Base-by-base conservation (phyloP, 768 basidiomycete genomes). In the Kwoniella sp. region DNA sequence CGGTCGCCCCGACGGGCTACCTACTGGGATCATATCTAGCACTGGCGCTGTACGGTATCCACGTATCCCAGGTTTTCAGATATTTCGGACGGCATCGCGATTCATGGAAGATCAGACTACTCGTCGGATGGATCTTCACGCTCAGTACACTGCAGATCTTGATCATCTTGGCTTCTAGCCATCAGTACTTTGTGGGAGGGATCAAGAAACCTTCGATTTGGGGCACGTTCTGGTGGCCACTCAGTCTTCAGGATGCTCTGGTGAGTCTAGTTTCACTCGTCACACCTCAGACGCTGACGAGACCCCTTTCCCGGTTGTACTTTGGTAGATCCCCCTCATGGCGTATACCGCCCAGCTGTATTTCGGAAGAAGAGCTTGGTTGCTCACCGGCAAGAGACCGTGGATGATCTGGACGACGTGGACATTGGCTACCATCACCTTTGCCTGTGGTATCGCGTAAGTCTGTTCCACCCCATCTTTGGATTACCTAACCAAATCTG, bases 191-290 rank as follows among this genome's bases (percentile, higher is more conserved):
- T 56, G 73, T 75, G 0, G 62, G 59, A 23, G 77, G 77, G 25
- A 67, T 69, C 11, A 38, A 60, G 2, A 55, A 71, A 22, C 65
- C 58, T 12, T 34, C 22, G 31, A 65, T 78, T 15, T 78, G 77
- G 77, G 73, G 72, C 9, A 66, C 70, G 37, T 78, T 78, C 53
- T 74, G 71, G 68, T 74, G 73, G 73, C 74, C 69, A 1, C 60
- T 78, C 17, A 71, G 69, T 34, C 62, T 75, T 15, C 77, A 78
- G 37, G 77, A 78, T 69, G 77, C 73, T 20, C 48, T 76, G 63
- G 77, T 78, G 62, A 63, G 74, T 68, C n/a, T 5, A 4, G 13
- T 13, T 48, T 12, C n/a, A n/a, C 25, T 37, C 20, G 7, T n/a
- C 3, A 17, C 31, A 9, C 13, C 2, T 23, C 22, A 22, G 15